Evolutionary conservation across 768 basidiomycete species (phyloP), one percentile per base, ranked within the genome.

Genomic region (Tricholoma sp.): DNA sequence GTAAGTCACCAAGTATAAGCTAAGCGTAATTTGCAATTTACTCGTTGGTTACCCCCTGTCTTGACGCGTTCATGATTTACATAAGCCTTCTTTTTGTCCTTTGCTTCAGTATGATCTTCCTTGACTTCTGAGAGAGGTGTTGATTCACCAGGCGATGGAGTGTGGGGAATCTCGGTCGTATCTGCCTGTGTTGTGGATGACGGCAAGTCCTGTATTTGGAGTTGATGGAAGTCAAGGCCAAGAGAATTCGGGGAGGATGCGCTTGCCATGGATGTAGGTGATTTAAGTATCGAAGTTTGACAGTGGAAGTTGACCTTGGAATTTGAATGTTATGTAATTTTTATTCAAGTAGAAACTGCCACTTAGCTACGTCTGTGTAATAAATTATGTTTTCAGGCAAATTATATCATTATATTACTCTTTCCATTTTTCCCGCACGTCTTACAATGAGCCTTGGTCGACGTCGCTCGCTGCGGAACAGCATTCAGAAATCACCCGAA

Each of bases 41-140:
- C 91, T 66, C 88, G 80, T 61, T 87, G 86, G 24, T 77, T 63
- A 13, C 89, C 91, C 12, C 90, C 89, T 8, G 91, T 92, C 73
- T 82, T 90, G 74, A 92, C 86, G 70, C 90, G 87, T 65, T 91
- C 89, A 7, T 80, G 84, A 70, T 92, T 91, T 47, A 89, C 77
- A 75, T 93, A 93, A 2, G 87, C 87, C 59, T 80, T 83, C 71
- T 82, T 85, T 73, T 84, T 84, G 64, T 83, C 77, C 65, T 70
- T 73, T 56, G 63, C 57, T 32, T 66, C 63, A 28, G 60, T 59
- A 12, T 57, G 44, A 18, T 63, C 59, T 33, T 60, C 64, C 33
- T 64, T 52, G 44, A 52, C 28, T 58, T 53, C 37, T 50, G 47
- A 42, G 51, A 61, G 44, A 52, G 59, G 45, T 59, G 61, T 47